Evolutionary conservation across 352 stramenopile species (phyloP), one percentile per base, ranked within the genome.

Genomic region (Thraustotheca clavata): DNA sequence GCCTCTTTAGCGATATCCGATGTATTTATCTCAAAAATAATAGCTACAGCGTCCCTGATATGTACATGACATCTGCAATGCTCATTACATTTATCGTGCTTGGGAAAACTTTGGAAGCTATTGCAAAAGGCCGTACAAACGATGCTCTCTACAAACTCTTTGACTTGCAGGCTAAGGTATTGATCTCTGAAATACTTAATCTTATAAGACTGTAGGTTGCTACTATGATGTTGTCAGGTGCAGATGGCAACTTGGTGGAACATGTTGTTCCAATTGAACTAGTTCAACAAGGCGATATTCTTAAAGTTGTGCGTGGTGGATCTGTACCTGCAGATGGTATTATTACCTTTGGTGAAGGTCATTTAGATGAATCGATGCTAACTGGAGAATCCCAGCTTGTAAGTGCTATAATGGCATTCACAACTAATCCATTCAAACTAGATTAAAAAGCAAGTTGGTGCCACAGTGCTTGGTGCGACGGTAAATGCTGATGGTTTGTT

Each of bases 41-140:
- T 63, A 84, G 75, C 61, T 76, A 95, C 26, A 69, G 77, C 20
- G 83, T 76, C 33, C 72, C 76, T 4, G 83, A 96, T 69, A 96
- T 97, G 75, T 99, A 99, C 71, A 98, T 99, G 81, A 99, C 96
- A 3, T 95, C 91, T n/a, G 87, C 96, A 2, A 96, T 99, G 76
- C 78, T 99, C 26, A 89, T 99, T 60, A 88, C 94, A 18, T 99
- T 99, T 68, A 96, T 99, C 32, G 77, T 99, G 18, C 57, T 99
- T 2, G 97, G 97, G 49, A 99, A 99, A 74, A 99, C 91, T 70
- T 75, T 99, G 48, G 94, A 98, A 71, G 77, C 86, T 0, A 88
- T 95, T 62, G 94, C 93, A 0, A 97, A 98, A 71, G 86, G 86
- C 0, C 88, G 92, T 48, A 99, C 96, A 11, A 96, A 83, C 3